A percentile compares a stretch with the other conserved stretches of the same genome.
Evolutionary conservation across 495 filamentous ascomycete species (phyloP).

Genomic region (Cenococcum geophilum): DNA sequence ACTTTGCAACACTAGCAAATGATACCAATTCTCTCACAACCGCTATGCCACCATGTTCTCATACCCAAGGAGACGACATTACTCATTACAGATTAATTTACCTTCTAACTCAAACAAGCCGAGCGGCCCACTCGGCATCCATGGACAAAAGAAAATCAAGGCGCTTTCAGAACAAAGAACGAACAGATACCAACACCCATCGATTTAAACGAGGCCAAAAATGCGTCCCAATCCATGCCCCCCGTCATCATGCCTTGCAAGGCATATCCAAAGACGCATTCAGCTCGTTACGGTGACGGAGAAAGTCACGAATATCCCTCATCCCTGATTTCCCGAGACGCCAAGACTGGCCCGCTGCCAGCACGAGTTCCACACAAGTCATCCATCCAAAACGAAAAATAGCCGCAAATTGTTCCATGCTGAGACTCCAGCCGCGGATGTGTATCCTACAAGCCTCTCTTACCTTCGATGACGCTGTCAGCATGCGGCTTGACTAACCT

Average conservation of each 20-base stretch:
- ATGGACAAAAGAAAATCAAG: conserved; percentile 4
- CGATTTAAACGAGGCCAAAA: background rate
- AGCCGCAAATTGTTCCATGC: background rate
- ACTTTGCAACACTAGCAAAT: no score
- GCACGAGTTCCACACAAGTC: background rate
- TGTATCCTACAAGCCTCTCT: conserved; percentile 17
- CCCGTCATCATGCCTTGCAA: background rate
- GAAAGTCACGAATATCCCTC: background rate
- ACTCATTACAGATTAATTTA: conserved; percentile 28
- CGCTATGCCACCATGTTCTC: background rate
- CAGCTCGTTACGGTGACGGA: background rate
- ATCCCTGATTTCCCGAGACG: background rate
- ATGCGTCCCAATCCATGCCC: background rate
- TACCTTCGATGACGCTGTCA: conserved; percentile 20
- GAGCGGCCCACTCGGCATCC: conserved; percentile 1
- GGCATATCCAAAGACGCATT: conserved; percentile 4
- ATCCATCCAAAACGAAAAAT: conserved; percentile 2
- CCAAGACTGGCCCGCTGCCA: background rate
- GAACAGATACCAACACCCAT: background rate
- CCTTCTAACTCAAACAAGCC: background rate
- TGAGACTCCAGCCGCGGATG: background rate
- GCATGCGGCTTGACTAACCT: conserved; percentile 28
- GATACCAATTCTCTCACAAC: background rate
- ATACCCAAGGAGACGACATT: conserved; percentile 17
- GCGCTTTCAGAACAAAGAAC: background rate